Evolutionary conservation across 352 stramenopile genomes (phyloP), one percentile per base, ranked within the genome.

Genomic region (Pythium dissimile): DNA sequence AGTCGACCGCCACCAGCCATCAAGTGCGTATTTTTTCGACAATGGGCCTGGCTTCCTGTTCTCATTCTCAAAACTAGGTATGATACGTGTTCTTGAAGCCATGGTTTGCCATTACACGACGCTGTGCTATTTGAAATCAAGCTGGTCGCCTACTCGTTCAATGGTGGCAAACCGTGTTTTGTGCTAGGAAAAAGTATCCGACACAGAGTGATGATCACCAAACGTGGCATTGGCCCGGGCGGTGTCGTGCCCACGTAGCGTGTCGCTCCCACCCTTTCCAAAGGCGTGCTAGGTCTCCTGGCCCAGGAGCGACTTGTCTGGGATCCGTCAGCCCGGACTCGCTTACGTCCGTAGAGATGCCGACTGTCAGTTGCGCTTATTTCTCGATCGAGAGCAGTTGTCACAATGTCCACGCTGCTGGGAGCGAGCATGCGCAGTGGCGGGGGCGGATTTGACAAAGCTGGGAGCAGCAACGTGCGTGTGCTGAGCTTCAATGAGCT

Each of bases 401-500:
- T n/a, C n/a, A 46, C 44, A 2, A 57, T 57, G 50, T 26, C 34
- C 7, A 53, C 41, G 30, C 18, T 27, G 20, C 46, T 53, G 16
- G 18, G 46, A 7, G 34, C 24, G 15, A 53, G 15, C 4, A 53
- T 30, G 46, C 46, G 46, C 28, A n/a, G n/a, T n/a, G n/a, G n/a
- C n/a, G n/a, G n/a, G n/a, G n/a, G n/a, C n/a, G n/a, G n/a, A n/a
- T n/a, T n/a, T n/a, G n/a, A n/a, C n/a, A n/a, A n/a, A n/a, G n/a
- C n/a, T n/a, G 31, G 30, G 28, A 15, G 37, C 21, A 20, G 28
- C 6, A 28, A 16, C 11, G n/a, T 15, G 13, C 53, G 53, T 24
- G 12, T 62, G n/a, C 34, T 62, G n/a, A 54, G 27, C 30, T 57
- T 57, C 37, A 37, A 55, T 28, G 45, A 57, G 46, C 46, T 57